A percentile compares a stretch with the other conserved stretches of the same genome.
Conservation (phyloP, 257 asterid genomes). For the Mentha longifolia region DNA sequence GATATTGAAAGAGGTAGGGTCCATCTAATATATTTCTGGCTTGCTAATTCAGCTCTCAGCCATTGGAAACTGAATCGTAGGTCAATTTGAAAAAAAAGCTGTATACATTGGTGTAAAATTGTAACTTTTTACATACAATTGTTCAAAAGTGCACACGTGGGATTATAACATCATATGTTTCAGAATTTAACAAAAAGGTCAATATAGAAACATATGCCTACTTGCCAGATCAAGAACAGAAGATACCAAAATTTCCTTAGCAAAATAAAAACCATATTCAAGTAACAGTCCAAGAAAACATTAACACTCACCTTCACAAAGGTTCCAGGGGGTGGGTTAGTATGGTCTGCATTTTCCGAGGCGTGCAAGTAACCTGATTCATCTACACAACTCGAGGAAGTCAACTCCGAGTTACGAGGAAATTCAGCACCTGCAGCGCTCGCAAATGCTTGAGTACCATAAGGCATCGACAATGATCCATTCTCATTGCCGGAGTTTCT, state of each 20-base stretch:
- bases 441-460: slow-evolving; percentile 52
- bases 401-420: slow-evolving; percentile 69
- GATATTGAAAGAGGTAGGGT: no score
- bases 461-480: slow-evolving; percentile 59
- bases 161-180: no score
- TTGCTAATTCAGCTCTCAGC: no score
- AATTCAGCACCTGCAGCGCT: slow-evolving; percentile 55
- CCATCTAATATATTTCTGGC: no score
- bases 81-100: no score
- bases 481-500: slow-evolving; percentile 47
- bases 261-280: not conserved
- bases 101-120: no score
- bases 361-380: slow-evolving; percentile 87
- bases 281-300: not conserved
- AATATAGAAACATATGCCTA: not conserved
- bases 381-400: slow-evolving; percentile 79
- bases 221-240: not conserved
- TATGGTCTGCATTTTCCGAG: slow-evolving; percentile 77
- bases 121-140: no score
- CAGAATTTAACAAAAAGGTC: no score
- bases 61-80: no score
- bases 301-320: slow-evolving; percentile 77
- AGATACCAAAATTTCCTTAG: not conserved
- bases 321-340: slow-evolving; percentile 58
- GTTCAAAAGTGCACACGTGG: no score